Evolutionary conservation across 257 asterid genomes (phyloP).

Genomic region (Eustoma russellianum): DNA sequence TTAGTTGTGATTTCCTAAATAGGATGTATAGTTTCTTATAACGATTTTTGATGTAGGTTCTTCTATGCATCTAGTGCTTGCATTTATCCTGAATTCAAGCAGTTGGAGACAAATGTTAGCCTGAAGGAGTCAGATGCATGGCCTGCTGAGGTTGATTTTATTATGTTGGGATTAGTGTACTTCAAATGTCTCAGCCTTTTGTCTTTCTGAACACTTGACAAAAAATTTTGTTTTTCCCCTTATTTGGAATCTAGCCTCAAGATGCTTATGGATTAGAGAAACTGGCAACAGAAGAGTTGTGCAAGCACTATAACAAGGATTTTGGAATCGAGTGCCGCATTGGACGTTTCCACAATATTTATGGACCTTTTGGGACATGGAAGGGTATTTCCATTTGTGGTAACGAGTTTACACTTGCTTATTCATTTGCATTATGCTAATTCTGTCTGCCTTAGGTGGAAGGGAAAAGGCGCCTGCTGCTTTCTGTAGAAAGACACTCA

Average conservation of each 20-base stretch:
- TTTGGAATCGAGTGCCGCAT: slow-evolving; percentile 91
- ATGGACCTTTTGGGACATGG: slow-evolving; percentile 97
- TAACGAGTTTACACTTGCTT: neutral
- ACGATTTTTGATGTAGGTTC: slow-evolving; percentile 35
- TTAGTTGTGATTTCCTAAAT: neutral
- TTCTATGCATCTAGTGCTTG: slow-evolving; percentile 96
- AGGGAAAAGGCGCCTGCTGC: slow-evolving; percentile 96
- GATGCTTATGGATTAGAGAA: slow-evolving; percentile 93
- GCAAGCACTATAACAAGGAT: slow-evolving; percentile 89
- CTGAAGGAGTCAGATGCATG: slow-evolving; percentile 91
- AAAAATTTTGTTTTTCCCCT: slow-evolving; percentile 2
- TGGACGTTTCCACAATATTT: slow-evolving; percentile 89
- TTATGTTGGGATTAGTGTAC: neutral
- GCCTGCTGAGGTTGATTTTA: slow-evolving; percentile 77
- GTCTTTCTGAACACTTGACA: neutral
- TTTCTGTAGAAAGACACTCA: slow-evolving; percentile 72
- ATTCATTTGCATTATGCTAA: neutral
- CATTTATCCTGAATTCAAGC: slow-evolving; percentile 90
- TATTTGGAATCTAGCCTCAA: slow-evolving; percentile 55
- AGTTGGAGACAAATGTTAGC: slow-evolving; percentile 86
- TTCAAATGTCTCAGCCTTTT: neutral
- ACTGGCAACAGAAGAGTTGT: slow-evolving; percentile 77
- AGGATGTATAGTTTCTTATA: slow-evolving; percentile 3
- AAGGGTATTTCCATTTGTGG: slow-evolving; percentile 38
- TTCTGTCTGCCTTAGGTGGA: slow-evolving; percentile 47